Base-by-base conservation (phyloP, 768 basidiomycete species). In the Agrocybe praecox region DNA sequence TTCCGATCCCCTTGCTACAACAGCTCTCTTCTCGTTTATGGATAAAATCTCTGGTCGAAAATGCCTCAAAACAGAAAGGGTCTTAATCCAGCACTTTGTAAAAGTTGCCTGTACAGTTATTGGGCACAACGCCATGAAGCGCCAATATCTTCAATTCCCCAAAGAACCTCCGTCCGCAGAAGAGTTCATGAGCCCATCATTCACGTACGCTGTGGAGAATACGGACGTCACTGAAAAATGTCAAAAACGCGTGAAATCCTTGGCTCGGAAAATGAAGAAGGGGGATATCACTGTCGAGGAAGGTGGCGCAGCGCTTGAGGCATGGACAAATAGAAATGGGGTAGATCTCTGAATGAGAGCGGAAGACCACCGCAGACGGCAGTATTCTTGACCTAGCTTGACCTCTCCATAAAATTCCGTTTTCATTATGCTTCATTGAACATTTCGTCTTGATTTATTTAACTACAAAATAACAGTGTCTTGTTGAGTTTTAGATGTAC, bases 231-330 rank as follows among this genome's bases (percentile, higher is more conserved):
- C 51, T 2, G 8, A 45, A 9, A 44, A 17, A 19, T 9, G 61
- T 60, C 54, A 44, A 44, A 67, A 69, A 43, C 71, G 68, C 48
- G 53, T 72, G 53, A 65, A 58, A 49, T 70, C 65, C 49, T 71
- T 68, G 65, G 66, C 61, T 46, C 62, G 60, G 44, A 66, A 60
- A 53, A 46, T 67, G 26, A 69, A 65, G 45, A 59, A 60, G 17
- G 69, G 69, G 2, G 53, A 66, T 53, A 65, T 70, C 22, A 56
- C 65, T 18, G n/a, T 44, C 6, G 65, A 69, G 9, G 54, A 58
- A 18, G 59, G 68, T 21, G 44, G n/a, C n/a, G 52, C 58, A 5
- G 67, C 65, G 0, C 63, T 66, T 34, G 21, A 26, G 19, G 47
- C 42, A 10, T 65, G 36, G 26, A 12, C 12, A 40, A 12, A 40